Evolutionary conservation across 495 filamentous ascomycete genomes (phyloP).

Genomic region (Penicillium cataractarum): DNA sequence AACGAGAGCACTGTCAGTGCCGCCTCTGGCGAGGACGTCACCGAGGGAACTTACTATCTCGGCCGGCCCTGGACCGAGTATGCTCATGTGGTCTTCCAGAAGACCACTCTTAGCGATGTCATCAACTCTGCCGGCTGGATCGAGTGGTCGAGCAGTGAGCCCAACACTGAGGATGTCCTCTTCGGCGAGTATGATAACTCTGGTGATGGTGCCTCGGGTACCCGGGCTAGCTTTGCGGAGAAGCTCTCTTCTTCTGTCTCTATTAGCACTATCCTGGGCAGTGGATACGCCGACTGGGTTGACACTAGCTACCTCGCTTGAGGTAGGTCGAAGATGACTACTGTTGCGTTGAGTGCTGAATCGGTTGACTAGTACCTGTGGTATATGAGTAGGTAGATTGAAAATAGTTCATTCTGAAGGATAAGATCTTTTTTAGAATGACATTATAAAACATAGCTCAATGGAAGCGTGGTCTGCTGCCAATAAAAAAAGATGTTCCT

Average conservation of each 20-base stretch:
- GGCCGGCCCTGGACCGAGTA: conserved; percentile 69
- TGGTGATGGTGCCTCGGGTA: conserved; percentile 60
- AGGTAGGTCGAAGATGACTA: neutral
- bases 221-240: conserved; percentile 58
- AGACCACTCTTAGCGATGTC: conserved; percentile 54
- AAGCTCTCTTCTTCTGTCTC: conserved; percentile 48
- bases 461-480: no score
- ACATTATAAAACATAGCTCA: no score
- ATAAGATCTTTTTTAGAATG: no score
- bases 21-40: conserved; percentile 49
- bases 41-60: conserved; percentile 58
- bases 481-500: no score
- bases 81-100: conserved; percentile 64
- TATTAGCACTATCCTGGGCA: conserved; percentile 56
- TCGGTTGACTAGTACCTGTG: neutral
- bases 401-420: neutral
- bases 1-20: conserved; percentile 56
- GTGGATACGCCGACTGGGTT: conserved; percentile 48
- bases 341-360: neutral
- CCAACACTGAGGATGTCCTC: conserved; percentile 55
- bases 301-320: conserved; percentile 40
- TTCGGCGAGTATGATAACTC: conserved; percentile 65
- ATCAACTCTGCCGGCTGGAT: conserved; percentile 66
- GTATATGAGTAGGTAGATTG: neutral
- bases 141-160: conserved; percentile 54